Conservation (phyloP, 2,329 filamentous ascomycete genomes). For the Teratosphaeria pseudoeucalypti region DNA sequence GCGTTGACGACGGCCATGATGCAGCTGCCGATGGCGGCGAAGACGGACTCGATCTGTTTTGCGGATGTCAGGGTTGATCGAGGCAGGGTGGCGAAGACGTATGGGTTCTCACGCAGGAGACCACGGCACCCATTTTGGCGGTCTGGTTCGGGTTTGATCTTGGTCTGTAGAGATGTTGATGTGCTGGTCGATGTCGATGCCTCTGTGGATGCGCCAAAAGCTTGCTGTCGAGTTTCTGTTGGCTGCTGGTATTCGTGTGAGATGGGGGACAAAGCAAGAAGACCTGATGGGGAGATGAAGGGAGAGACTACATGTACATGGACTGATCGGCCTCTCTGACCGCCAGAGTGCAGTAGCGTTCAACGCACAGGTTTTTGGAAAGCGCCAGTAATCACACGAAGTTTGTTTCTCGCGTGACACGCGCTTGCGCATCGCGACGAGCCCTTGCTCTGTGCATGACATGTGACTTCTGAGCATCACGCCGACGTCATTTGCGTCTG, state of each 20-base stretch:
- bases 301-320: neutral
- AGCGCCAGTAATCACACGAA: neutral
- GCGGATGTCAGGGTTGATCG: neutral
- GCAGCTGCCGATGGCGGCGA: conserved; percentile 37
- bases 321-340: neutral
- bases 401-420: neutral
- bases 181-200: neutral
- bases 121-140: conserved; percentile 65
- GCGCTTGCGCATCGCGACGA: neutral
- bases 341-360: neutral
- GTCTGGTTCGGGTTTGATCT: conserved; percentile 9
- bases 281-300: neutral
- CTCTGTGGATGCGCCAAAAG: neutral
- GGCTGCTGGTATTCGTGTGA: neutral
- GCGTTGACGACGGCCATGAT: conserved; percentile 38
- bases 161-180: conserved; percentile 1
- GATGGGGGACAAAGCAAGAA: neutral
- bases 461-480: neutral
- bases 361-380: neutral
- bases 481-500: neutral
- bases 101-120: conserved; percentile 63
- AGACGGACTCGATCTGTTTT: conserved; percentile 19
- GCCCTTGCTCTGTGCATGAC: neutral
- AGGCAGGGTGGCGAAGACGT: neutral
- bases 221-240: neutral